Evolutionary conservation across 2,329 filamentous ascomycete species (phyloP).

Genomic region (Madurella mycetomatis): DNA sequence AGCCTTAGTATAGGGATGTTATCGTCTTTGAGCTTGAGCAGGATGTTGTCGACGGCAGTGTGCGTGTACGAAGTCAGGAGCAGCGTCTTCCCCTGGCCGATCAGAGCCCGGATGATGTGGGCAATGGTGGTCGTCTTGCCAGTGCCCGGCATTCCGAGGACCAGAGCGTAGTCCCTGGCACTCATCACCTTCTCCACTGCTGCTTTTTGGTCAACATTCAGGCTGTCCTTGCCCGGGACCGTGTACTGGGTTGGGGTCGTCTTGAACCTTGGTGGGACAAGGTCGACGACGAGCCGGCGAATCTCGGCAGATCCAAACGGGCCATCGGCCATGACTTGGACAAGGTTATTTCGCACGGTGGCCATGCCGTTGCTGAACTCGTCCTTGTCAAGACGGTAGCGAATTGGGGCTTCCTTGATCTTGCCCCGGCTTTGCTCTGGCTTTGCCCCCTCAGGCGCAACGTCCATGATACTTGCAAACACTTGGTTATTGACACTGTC

Average conservation of each 20-base stretch:
- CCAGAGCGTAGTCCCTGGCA: constrained; percentile 91
- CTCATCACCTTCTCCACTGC: constrained; percentile 96
- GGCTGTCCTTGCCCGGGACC: constrained; percentile 56
- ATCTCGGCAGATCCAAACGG: constrained; percentile 67
- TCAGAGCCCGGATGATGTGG: constrained; percentile 88
- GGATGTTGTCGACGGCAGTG: constrained; percentile 95
- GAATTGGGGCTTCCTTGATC: constrained; percentile 51
- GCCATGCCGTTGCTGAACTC: constrained; percentile 99
- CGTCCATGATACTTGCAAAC: constrained; percentile 89
- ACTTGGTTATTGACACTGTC: constrained; percentile 72
- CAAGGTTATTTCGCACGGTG: constrained; percentile 85
- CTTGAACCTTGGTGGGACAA: constrained; percentile 70
- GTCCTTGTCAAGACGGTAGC: constrained; percentile 91
- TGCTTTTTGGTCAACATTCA: constrained; percentile 82
- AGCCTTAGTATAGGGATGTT: constrained; percentile 78
- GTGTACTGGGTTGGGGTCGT: constrained; percentile 58
- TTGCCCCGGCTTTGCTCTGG: constrained; percentile 49
- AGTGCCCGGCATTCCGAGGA: constrained; percentile 96
- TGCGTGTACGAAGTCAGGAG: constrained; percentile 94
- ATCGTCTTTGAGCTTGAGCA: constrained; percentile 82
- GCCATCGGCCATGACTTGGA: constrained; percentile 83
- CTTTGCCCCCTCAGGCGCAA: constrained; percentile 54
- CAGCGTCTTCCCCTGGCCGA: constrained; percentile 86
- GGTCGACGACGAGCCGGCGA: constrained; percentile 75
- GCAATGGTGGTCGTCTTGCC: constrained; percentile 98